Conservation (phyloP, 2,329 filamentous ascomycete genomes). For the Rosellinia necatrix region DNA sequence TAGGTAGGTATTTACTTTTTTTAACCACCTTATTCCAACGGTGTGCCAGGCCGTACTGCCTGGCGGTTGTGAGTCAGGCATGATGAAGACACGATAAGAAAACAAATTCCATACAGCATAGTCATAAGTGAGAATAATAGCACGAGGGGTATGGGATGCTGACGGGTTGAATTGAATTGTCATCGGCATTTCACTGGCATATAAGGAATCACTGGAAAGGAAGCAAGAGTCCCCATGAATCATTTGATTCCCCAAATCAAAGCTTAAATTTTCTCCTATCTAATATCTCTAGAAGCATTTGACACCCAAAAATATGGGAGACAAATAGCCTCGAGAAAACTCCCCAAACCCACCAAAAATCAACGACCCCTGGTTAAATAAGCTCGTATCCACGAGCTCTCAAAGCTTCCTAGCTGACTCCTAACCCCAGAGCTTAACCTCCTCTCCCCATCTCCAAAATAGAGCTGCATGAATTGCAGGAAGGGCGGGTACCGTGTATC, state of each 20-base stretch:
- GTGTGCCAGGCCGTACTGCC: too few relatives aligned
- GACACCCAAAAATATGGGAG: not conserved
- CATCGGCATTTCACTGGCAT: too few relatives aligned
- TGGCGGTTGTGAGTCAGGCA: too few relatives aligned
- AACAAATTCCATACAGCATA: too few relatives aligned
- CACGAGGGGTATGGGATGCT: too few relatives aligned
- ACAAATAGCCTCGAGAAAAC: not conserved
- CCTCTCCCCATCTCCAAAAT: constrained; percentile 1
- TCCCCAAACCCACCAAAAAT: too few relatives aligned
- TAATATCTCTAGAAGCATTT: not conserved
- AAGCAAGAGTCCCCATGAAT: not conserved
- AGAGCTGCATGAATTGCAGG: constrained; percentile 7
- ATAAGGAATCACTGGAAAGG: not conserved
- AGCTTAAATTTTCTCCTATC: not conserved
- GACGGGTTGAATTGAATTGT: too few relatives aligned
- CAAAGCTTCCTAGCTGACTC: not conserved
- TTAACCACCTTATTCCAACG: too few relatives aligned
- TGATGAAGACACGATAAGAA: too few relatives aligned
- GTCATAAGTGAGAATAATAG: too few relatives aligned
- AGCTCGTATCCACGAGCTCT: not conserved
- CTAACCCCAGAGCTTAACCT: constrained; percentile 5
- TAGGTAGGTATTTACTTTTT: too few relatives aligned
- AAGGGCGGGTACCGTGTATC: constrained; percentile 20
- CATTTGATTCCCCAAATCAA: not conserved
- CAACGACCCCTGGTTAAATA: not conserved